Conservation (phyloP, 2,329 filamentous ascomycete genomes). For the Metarhizium humberi region DNA sequence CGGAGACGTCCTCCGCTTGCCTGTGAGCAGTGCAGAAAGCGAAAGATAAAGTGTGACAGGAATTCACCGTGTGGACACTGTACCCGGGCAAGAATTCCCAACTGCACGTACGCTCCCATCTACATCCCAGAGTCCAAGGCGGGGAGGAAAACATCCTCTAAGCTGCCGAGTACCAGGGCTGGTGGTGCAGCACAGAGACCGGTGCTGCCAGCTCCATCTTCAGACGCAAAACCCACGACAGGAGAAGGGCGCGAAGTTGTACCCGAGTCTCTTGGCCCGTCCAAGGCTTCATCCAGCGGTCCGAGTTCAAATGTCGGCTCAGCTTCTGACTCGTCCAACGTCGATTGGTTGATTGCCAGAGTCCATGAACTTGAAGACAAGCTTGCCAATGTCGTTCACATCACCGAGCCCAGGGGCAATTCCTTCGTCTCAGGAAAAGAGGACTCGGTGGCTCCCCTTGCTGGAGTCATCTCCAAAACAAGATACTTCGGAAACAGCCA, state of each 20-base stretch:
- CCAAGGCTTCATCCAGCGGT: conserved; percentile 12
- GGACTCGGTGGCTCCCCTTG: conserved; percentile 12
- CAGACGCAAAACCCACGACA: neutral
- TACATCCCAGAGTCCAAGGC: conserved; percentile 20
- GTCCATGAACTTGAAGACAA: conserved; percentile 35
- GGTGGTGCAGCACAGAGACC: neutral
- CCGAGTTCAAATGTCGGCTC: conserved; percentile 18
- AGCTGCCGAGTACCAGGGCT: neutral
- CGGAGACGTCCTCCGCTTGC: conserved; percentile 34
- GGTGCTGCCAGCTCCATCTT: neutral
- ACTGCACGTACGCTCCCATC: conserved; percentile 41
- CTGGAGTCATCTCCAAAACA: conserved; percentile 31
- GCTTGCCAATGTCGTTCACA: conserved; percentile 20
- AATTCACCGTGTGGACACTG: conserved; percentile 51
- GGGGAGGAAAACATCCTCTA: conserved; percentile 6
- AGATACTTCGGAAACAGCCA: conserved; percentile 40
- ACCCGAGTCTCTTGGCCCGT: conserved; percentile 1
- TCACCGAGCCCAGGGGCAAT: conserved; percentile 10
- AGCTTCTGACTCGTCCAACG: conserved; percentile 14
- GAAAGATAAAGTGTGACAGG: conserved; percentile 54
- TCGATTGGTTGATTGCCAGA: conserved; percentile 26
- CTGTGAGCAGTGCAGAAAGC: conserved; percentile 47
- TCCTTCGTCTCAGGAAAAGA: conserved; percentile 1
- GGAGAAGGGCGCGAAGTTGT: neutral
- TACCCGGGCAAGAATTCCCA: conserved; percentile 41